Percentiles rank a stretch among this genome's conserved stretches.
Conservation (phyloP, 768 basidiomycete genomes). For the Boletus rubropictus region DNA sequence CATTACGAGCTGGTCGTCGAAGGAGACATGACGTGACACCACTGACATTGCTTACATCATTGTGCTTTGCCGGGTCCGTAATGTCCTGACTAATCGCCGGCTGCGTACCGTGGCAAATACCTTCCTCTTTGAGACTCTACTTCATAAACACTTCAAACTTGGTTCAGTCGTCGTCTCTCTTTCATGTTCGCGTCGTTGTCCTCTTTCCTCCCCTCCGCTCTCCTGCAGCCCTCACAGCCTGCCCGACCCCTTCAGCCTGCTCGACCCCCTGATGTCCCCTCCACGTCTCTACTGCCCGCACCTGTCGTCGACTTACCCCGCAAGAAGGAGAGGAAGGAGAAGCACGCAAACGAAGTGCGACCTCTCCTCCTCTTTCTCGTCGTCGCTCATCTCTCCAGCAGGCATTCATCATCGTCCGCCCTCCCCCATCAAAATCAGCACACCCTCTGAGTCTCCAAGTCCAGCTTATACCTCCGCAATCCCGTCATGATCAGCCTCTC, state of each 20-base stretch:
- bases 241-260: slow-evolving; percentile 20
- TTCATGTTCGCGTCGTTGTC: slow-evolving; percentile 51
- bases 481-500: slow-evolving; percentile 38
- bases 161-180: neutral
- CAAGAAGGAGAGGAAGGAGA: slow-evolving; percentile 37
- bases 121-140: slow-evolving; percentile 2
- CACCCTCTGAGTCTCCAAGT: slow-evolving; percentile 89
- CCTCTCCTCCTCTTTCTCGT: slow-evolving; percentile 1
- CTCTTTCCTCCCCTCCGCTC: slow-evolving; percentile 44
- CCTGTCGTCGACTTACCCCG: slow-evolving; percentile 31
- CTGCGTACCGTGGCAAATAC: slow-evolving; percentile 7
- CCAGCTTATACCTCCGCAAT: slow-evolving; percentile 69
- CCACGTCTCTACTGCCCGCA: slow-evolving; percentile 6
- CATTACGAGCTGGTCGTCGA: no score
- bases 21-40: no score
- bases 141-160: neutral
- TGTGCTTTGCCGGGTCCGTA: no score
- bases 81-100: no score
- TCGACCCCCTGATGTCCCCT: slow-evolving; percentile 19
- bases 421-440: slow-evolving; percentile 78
- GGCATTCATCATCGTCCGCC: slow-evolving; percentile 90
- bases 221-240: slow-evolving; percentile 36
- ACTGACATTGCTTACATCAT: no score
- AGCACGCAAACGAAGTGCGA: slow-evolving; percentile 44
- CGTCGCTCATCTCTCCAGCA: slow-evolving; percentile 28